phyloP scores from a whole-genome alignment of 139 green algal species.

The Tetradesmus lagerheimii region DNA sequence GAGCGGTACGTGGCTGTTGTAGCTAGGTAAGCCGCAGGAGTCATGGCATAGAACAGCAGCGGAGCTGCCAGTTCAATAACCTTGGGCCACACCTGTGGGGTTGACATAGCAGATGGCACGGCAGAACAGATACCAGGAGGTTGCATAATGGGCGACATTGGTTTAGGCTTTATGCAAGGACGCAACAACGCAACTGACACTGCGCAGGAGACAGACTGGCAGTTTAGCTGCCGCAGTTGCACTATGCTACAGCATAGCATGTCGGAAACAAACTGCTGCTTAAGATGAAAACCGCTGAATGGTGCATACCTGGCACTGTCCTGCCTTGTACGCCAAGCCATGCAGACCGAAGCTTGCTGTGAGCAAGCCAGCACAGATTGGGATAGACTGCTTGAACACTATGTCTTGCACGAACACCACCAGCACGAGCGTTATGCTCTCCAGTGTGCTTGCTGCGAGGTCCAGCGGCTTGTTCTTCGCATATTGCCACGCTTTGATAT shows the following conservation, averaged over 20 bases:
- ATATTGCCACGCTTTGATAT: background rate
- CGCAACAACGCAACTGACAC: too few species aligned
- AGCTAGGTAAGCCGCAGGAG: background rate
- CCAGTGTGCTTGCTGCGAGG: background rate
- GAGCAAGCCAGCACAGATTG: slow-evolving; percentile 3
- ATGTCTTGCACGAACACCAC: slow-evolving; percentile 37
- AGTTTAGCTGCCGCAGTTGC: too few species aligned
- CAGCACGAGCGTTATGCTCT: background rate
- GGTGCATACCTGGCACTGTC: slow-evolving; percentile 17
- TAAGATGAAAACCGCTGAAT: background rate
- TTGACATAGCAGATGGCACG: background rate
- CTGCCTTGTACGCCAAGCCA: slow-evolving; percentile 18
- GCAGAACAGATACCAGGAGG: too few species aligned
- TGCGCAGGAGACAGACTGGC: too few species aligned
- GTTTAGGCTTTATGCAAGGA: too few species aligned
- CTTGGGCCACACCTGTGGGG: slow-evolving; percentile 20
- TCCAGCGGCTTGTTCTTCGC: background rate
- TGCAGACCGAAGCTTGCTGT: slow-evolving; percentile 16
- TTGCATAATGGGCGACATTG: too few species aligned
- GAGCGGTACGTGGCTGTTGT: background rate
- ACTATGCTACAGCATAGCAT: too few species aligned
- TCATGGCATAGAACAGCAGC: slow-evolving; percentile 10
- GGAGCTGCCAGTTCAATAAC: slow-evolving; percentile 20
- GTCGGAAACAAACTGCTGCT: background rate
- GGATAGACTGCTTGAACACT: background rate